Base-by-base conservation (phyloP, 2,329 filamentous ascomycete genomes). In the Venturia pyrina region DNA sequence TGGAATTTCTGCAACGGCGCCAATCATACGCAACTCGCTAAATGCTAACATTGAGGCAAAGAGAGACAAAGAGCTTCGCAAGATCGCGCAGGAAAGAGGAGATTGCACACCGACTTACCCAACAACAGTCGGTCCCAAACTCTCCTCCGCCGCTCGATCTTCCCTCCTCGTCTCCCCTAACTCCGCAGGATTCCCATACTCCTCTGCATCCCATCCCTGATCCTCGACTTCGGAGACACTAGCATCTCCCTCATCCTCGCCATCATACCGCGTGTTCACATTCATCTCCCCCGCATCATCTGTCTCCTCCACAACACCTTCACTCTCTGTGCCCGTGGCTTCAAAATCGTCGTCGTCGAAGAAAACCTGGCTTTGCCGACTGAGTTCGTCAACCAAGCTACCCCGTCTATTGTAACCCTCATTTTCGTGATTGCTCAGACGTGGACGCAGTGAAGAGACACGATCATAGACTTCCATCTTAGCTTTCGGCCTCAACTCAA, bases 361-460 rank as follows among this genome's bases (percentile, higher is more conserved):
- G 68, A 82, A 80, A 0, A 81, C 80, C 19, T 76, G 71, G 64
- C 76, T 79, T 69, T 81, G 80, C 63, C 79, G 69, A 48, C 75
- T 72, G 1, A 82, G 65, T 70, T 82, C 80, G 41, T 76, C 74
- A 63, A 81, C 69, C 17, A 79, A 72, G 63, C 74, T 77, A 5
- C 73, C 71, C 13, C 75, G 68, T 67, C 66, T 41, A 32, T 2
- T n/a, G 40, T 65, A 61, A 37, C 21, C 24, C 60, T 28, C 60
- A 44, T 62, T 28, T 40, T 8, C 34, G 13, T 40, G 15, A 53
- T 64, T 19, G 62, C 43, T 17, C 44, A 15, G 53, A 11, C 53
- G 53, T 24, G 32, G 53, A 11, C 53, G 53, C 32, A 32, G 53
- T 5, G 53, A 59, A 5, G 53, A 37, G 32, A 59, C 32, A 17